Conservation (phyloP, 2,329 filamentous ascomycete species). For the Pleoardoris graminearum region DNA sequence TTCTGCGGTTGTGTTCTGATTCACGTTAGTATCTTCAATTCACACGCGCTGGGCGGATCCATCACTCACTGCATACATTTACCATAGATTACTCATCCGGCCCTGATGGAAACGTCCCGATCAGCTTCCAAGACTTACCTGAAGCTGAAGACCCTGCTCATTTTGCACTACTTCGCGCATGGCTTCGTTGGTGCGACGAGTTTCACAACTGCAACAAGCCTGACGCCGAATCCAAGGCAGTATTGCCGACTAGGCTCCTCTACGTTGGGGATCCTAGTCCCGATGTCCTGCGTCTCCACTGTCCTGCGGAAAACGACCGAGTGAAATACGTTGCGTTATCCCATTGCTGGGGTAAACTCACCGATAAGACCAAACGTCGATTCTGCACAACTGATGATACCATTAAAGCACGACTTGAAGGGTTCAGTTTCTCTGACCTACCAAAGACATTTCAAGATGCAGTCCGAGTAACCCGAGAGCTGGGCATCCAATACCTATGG, state of each 20-base stretch:
- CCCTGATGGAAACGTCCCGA: too few relatives aligned
- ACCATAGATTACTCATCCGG: too few relatives aligned
- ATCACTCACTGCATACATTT: too few relatives aligned
- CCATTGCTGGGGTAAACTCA: conserved; percentile 22
- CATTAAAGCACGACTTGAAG: conserved; percentile 1
- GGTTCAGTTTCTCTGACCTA: conserved; percentile 19
- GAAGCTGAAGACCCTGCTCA: neutral
- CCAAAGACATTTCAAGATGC: conserved; percentile 23
- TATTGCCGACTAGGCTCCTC: conserved; percentile 12
- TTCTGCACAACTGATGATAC: conserved; percentile 21
- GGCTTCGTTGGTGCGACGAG: conserved; percentile 12
- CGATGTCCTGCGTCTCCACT: neutral
- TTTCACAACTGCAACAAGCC: neutral
- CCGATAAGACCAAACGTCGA: conserved; percentile 5
- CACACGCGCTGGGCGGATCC: too few relatives aligned
- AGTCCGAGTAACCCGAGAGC: conserved; percentile 14
- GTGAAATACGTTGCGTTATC: conserved; percentile 20
- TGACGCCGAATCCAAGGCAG: neutral
- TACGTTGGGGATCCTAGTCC: conserved; percentile 3
- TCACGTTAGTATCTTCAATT: too few relatives aligned
- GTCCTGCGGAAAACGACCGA: neutral
- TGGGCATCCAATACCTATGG: conserved; percentile 18
- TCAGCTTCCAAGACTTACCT: too few relatives aligned
- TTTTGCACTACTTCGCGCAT: conserved; percentile 7
- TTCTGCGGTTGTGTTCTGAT: conserved; percentile 1